Evolutionary conservation across 1,284 basidiomycete species (phyloP).

Genomic region (Tetrapyrgos nigripes): DNA sequence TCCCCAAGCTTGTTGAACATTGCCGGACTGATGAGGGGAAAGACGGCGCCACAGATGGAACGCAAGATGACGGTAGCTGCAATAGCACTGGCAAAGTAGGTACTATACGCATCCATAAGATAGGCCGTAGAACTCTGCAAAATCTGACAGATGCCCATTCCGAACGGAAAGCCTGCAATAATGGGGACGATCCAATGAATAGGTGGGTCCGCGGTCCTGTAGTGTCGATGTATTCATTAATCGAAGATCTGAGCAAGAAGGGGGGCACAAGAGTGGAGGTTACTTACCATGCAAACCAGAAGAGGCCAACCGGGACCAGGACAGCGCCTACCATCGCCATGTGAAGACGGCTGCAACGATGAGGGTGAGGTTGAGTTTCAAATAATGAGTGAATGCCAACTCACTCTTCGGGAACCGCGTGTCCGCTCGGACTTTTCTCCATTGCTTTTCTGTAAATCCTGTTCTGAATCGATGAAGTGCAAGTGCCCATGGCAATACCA

Average conservation of each 20-base stretch:
- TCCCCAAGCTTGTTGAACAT: conserved; percentile 68
- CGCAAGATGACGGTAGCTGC: conserved; percentile 76
- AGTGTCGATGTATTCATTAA: background rate
- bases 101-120: conserved; percentile 68
- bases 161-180: conserved; percentile 69
- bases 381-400: conserved; percentile 23
- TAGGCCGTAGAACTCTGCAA: conserved; percentile 67
- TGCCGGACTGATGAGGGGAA: conserved; percentile 64
- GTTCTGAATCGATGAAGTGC: conserved; percentile 48
- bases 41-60: conserved; percentile 66
- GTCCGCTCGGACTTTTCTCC: conserved; percentile 53
- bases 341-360: conserved; percentile 56
- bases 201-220: conserved; percentile 60
- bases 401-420: conserved; percentile 67
- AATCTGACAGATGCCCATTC: conserved; percentile 64
- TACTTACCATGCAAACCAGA: conserved; percentile 56
- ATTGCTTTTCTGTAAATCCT: conserved; percentile 60
- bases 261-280: conserved; percentile 6
- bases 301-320: conserved; percentile 64
- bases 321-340: conserved; percentile 61
- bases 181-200: conserved; percentile 70
- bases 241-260: conserved; percentile 7
- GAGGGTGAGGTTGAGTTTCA: conserved; percentile 22
- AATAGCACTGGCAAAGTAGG: conserved; percentile 71
- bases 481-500: conserved; percentile 60